Evolutionary conservation across 768 basidiomycete genomes (phyloP).

Genomic region (Dacryopinax primogenitus): DNA sequence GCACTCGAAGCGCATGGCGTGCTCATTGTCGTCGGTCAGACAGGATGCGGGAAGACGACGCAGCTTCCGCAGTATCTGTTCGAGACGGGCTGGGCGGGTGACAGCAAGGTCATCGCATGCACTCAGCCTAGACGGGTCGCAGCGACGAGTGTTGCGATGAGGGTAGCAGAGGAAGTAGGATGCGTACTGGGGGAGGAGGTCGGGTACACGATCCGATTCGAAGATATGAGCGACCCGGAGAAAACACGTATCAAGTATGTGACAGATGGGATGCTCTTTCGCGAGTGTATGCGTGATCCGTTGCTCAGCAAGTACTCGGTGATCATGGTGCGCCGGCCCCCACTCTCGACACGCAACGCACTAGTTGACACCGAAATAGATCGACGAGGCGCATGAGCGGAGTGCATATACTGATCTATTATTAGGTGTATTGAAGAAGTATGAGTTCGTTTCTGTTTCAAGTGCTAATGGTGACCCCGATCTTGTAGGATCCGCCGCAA

Average conservation of each 20-base stretch:
- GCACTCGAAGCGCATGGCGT: slow-evolving; percentile 74
- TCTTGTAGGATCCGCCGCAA: slow-evolving; percentile 70
- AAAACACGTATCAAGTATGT: slow-evolving; percentile 85
- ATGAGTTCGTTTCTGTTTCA: slow-evolving; percentile 14
- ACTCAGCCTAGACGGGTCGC: slow-evolving; percentile 89
- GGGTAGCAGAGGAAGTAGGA: slow-evolving; percentile 89
- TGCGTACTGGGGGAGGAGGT: slow-evolving; percentile 84
- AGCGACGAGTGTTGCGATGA: slow-evolving; percentile 81
- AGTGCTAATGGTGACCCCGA: slow-evolving; percentile 12
- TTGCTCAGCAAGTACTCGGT: slow-evolving; percentile 84
- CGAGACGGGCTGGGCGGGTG: slow-evolving; percentile 82
- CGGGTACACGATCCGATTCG: slow-evolving; percentile 94
- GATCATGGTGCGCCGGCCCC: slow-evolving; percentile 63
- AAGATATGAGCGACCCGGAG: slow-evolving; percentile 76
- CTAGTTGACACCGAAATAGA: slow-evolving; percentile 33
- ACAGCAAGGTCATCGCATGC: slow-evolving; percentile 77
- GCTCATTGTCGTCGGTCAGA: slow-evolving; percentile 83
- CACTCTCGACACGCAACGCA: neutral
- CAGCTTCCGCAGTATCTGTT: slow-evolving; percentile 92
- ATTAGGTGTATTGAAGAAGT: slow-evolving; percentile 90
- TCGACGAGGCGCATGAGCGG: slow-evolving; percentile 95
- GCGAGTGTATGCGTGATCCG: slow-evolving; percentile 85
- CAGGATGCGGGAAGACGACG: slow-evolving; percentile 95
- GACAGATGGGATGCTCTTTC: slow-evolving; percentile 97
- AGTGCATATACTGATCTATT: slow-evolving; percentile 92